Percentiles rank a stretch among this genome's conserved stretches.
These are phyloP conservation scores for Spatholobus suberectus DNA, from an alignment of 306 rosid genomes.

Conservation along the genomic window DNA sequence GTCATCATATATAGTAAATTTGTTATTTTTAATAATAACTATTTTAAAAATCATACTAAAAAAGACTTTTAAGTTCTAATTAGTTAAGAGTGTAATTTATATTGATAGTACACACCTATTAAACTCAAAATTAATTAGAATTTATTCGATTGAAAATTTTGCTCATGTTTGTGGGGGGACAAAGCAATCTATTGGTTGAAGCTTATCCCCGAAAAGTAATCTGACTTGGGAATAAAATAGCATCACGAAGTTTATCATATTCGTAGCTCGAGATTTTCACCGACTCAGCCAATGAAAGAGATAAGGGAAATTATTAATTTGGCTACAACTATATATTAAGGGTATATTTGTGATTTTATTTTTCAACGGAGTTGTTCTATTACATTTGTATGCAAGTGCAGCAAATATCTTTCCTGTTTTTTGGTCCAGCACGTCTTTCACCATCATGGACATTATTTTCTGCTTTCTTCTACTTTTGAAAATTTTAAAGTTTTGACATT, in stretches of 20 bases:
- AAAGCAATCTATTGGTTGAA: not conserved
- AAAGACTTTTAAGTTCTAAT: too few species aligned
- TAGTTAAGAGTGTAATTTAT: too few species aligned
- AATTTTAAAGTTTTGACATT: not conserved
- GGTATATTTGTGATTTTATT: not conserved
- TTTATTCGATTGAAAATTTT: not conserved
- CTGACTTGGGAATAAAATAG: not conserved
- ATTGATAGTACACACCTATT: too few species aligned
- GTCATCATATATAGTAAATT: too few species aligned
- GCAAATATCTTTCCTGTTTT: constrained; percentile 27
- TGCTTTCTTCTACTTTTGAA: constrained; percentile 15
- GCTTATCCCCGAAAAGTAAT: not conserved
- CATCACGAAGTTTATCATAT: not conserved
- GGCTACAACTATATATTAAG: not conserved
- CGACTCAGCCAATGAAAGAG: not conserved
- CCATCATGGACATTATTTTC: constrained; percentile 36
- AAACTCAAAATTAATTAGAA: not conserved
- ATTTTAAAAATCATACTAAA: too few species aligned
- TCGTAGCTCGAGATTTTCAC: constrained; percentile 2
- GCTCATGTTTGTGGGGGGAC: not conserved
- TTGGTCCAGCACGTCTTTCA: constrained; percentile 45
- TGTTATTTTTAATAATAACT: too few species aligned
- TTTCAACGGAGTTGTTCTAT: constrained; percentile 14
- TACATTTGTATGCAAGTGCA: not conserved
- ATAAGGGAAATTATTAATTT: not conserved